Evolutionary conservation across 345 rosid genomes (phyloP), one percentile per base, ranked within the genome.

Genomic region (Turnera subulata): DNA sequence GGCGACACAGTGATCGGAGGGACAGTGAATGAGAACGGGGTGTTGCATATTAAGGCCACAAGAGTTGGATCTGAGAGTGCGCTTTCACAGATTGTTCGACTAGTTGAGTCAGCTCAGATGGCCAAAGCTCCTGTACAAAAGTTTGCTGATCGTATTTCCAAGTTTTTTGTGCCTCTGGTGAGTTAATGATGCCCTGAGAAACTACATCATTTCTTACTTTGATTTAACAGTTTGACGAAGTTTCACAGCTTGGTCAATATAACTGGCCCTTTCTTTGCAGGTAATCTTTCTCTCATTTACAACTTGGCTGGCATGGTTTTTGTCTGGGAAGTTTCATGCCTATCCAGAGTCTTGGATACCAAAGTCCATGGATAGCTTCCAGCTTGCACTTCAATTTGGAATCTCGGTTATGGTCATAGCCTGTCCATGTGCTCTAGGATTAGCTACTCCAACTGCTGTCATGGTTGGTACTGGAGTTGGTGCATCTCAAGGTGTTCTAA

Each of bases 401-500:
- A 92, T 92, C 64, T 86, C 99, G 18, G 99, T 92, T 22, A 86
- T 92, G 95, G 99, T 92, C 66, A 89, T 92, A 50, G 99, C 99
- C 33, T 92, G 99, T 58, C 99, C 97, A 20, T 92, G 99, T 65
- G 97, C 99, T 62, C 79, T 92, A 12, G 97, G 97, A 10, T 78
- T 92, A 12, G 99, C 99, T n/a, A 92, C 99, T 51, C 97, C 99
- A 19, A 92, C 99, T 0, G 99, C 99, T 61, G 97, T 92, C 53
- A 92, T 92, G 99, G 99, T 92, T 39, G 99, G 97, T 18, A 89
- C 99, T 5, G 99, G 99, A 42, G 96, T 89, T 38, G 97, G 99
- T 53, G 99, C 99, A 50, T 92, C 99, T 33, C 95, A 78, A 66
- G 99, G 99, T 17, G 88, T 92, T 35, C 77, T 92, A 29, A 86